Conservation (phyloP, 2,329 filamentous ascomycete species). For the Neobulgaria alba region DNA sequence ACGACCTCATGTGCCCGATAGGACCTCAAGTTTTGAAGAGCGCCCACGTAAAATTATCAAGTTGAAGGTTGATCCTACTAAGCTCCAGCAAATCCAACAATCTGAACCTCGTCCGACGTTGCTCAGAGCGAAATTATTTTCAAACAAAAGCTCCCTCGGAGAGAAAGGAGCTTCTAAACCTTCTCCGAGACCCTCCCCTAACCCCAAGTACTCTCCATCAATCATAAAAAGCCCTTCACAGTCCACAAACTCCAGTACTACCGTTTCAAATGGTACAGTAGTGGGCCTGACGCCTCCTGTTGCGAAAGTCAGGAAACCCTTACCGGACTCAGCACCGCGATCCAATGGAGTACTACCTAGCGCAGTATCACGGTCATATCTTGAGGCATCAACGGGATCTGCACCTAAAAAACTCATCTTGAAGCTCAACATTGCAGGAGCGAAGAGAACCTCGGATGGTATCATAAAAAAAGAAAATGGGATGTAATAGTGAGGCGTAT, state of each 20-base stretch:
- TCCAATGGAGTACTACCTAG: constrained; percentile 4
- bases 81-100: constrained; percentile 15
- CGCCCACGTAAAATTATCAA: constrained; percentile 17
- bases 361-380: no score
- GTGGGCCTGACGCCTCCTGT: no score
- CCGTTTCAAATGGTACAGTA: no score
- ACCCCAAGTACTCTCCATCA: constrained; percentile 10
- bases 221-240: background rate
- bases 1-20: constrained; percentile 13
- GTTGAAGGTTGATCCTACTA: constrained; percentile 10
- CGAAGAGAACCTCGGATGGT: background rate
- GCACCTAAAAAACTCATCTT: constrained; percentile 3
- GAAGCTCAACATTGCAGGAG: constrained; percentile 6
- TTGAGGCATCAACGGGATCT: no score
- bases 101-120: constrained; percentile 14
- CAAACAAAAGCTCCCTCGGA: constrained; percentile 12
- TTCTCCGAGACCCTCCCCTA: constrained; percentile 10
- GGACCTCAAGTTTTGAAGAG: constrained; percentile 1
- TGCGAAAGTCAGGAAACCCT: constrained; percentile 5
- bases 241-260: no score
- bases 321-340: constrained; percentile 8
- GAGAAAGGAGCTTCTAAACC: no score
- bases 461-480: no score
- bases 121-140: constrained; percentile 8
- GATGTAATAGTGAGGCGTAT: constrained; percentile 1